Percentiles rank a stretch among this genome's conserved stretches.
Conservation (phyloP, 306 rosid species). For the Fragaria vesca region DNA sequence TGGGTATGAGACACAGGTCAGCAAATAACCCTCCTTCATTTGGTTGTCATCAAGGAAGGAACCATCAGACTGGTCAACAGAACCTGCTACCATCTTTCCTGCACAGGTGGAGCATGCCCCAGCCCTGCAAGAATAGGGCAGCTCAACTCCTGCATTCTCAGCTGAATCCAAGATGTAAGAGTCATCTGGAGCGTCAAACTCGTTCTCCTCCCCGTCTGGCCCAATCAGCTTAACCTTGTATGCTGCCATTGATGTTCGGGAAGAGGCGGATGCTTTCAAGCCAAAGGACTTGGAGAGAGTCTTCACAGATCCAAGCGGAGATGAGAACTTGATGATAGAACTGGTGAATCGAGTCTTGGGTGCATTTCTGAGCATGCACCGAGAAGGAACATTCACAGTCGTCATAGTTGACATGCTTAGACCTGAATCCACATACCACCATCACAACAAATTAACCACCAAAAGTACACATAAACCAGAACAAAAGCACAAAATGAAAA, state of each 20-base stretch:
- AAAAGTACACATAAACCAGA: neutral
- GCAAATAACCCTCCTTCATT: constrained; percentile 50
- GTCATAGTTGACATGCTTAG: constrained; percentile 56
- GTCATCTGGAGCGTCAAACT: constrained; percentile 76
- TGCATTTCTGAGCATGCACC: constrained; percentile 36
- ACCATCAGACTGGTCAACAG: constrained; percentile 69
- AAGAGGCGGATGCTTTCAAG: constrained; percentile 48
- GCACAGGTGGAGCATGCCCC: constrained; percentile 88
- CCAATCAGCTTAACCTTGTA: constrained; percentile 73
- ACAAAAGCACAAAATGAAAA: neutral
- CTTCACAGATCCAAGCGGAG: constrained; percentile 47
- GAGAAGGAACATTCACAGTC: constrained; percentile 40
- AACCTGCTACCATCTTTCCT: constrained; percentile 44
- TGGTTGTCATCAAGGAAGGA: constrained; percentile 63
- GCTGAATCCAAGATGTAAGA: constrained; percentile 71
- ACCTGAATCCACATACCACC: constrained; percentile 38
- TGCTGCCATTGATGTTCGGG: constrained; percentile 55
- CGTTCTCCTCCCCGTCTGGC: constrained; percentile 56
- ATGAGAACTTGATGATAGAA: constrained; percentile 44
- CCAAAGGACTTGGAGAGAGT: constrained; percentile 47
- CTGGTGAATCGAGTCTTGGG: constrained; percentile 24
- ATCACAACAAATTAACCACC: constrained; percentile 11
- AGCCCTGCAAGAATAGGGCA: constrained; percentile 78
- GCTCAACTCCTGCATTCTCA: constrained; percentile 66
- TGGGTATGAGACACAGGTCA: constrained; percentile 72